Base-by-base conservation (phyloP, 2,329 filamentous ascomycete species). In the Aureobasidium subglaciale region DNA sequence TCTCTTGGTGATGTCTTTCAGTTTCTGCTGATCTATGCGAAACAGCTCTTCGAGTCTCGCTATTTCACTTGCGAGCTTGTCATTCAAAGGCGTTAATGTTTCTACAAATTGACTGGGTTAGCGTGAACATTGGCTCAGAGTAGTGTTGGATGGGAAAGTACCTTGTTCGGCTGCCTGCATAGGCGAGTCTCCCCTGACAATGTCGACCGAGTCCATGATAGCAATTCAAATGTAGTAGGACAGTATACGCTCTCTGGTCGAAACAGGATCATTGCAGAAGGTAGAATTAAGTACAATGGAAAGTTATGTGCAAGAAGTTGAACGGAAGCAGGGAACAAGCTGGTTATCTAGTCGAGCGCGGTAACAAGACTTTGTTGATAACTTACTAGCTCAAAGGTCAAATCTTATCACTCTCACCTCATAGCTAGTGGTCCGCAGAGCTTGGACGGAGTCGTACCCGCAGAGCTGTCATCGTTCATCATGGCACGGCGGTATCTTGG, bases 1-100 rank as follows among this genome's bases (percentile, higher is more conserved):
- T 68, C 92, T 90, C 48, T 86, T 77, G 24, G 89, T 90, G 64
- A 96, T 90, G 60, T 86, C 71, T 79, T 96, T 96, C 55, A 96
- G 81, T 75, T 88, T 93, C 24, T 79, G 73, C 1, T 78, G 78
- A 61, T 86, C 80, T 40, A 96, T 83, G 4, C 84, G 85, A 71
- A 96, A 95, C 52, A 86, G 72, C 54, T 88, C 79, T 75, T 96
- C 91, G 18, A 96, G 80, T 60, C 81, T 79, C 67, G 86, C 82
- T 65, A 96, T 90, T 72, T 95, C 86, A 48, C 78, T 69, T 69
- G 34, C 40, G 61, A 95, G 80, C 70, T 88, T 83, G 24, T 9
- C 35, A n/a, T 22, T 20, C 20, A 35, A 25, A 4, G 13, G 20
- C 5, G 20, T 29, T 13, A 18, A 15, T 4, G 24, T 48, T 20